Evolutionary conservation across 2,329 filamentous ascomycete genomes (phyloP).

Genomic region (Trichoderma breve): DNA sequence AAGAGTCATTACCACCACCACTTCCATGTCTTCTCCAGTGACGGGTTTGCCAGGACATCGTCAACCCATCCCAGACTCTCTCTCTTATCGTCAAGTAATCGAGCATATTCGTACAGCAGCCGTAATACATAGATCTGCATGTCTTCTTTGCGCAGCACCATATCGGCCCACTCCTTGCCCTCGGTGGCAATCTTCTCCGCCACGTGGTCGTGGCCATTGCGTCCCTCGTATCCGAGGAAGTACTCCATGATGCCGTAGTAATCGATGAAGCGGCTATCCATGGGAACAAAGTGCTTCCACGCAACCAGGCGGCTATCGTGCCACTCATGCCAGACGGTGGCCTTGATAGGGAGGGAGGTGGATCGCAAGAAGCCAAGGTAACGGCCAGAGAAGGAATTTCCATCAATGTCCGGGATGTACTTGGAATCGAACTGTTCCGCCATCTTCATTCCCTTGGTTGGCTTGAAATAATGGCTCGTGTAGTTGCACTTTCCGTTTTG

Average conservation of each 20-base stretch:
- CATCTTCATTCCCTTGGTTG: constrained; percentile 42
- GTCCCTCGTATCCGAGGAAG: constrained; percentile 60
- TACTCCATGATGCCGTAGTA: constrained; percentile 73
- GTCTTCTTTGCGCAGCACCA: constrained; percentile 66
- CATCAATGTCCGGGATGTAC: constrained; percentile 74
- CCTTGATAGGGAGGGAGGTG: constrained; percentile 71
- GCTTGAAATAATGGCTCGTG: constrained; percentile 45
- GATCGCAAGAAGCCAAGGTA: constrained; percentile 68
- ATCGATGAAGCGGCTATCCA: constrained; percentile 72
- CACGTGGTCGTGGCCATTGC: constrained; percentile 50
- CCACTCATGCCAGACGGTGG: constrained; percentile 77
- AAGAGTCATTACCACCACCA: constrained; percentile 23
- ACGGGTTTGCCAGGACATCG: constrained; percentile 43
- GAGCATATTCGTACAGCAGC: constrained; percentile 62
- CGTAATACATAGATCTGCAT: constrained; percentile 70
- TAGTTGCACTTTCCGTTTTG: constrained; percentile 46
- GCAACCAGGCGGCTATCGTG: constrained; percentile 70
- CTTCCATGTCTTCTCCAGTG: constrained; percentile 33
- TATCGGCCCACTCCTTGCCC: constrained; percentile 67
- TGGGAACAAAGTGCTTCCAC: constrained; percentile 80
- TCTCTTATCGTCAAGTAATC: constrained; percentile 51
- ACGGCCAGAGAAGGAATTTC: constrained; percentile 67
- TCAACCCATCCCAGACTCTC: constrained; percentile 56
- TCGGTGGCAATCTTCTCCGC: constrained; percentile 64
- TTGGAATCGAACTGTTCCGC: constrained; percentile 60